Percentiles rank a stretch among this genome's conserved stretches.
phyloP scores from a whole-genome alignment of 805 yeast species.

The Lipomyces japonicus region DNA sequence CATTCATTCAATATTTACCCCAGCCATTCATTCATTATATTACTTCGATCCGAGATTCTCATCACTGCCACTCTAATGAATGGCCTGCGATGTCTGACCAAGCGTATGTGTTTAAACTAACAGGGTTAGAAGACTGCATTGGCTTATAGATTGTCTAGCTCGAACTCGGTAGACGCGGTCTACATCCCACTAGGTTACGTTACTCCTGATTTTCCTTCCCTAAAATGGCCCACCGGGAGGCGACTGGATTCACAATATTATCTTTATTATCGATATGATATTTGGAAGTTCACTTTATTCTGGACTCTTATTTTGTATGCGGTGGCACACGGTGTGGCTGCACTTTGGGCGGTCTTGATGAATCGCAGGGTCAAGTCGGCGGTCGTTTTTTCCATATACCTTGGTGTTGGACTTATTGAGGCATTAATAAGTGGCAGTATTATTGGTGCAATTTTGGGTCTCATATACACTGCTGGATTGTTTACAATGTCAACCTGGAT shows the following conservation, averaged over 20 bases:
- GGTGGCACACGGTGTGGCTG: constrained; percentile 62
- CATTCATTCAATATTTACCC: too few species aligned
- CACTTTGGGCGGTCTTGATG: constrained; percentile 54
- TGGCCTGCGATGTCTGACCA: too few species aligned
- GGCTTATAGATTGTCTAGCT: too few species aligned
- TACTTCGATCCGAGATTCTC: too few species aligned
- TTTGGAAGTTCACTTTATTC: constrained; percentile 75
- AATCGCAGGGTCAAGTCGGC: constrained; percentile 45
- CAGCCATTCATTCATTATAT: too few species aligned
- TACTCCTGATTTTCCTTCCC: constrained; percentile 75
- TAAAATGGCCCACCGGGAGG: constrained; percentile 61
- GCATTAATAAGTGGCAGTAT: constrained; percentile 73
- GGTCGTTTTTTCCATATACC: constrained; percentile 47
- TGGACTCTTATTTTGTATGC: constrained; percentile 75
- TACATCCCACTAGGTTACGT: constrained; percentile 74
- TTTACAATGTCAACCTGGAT: constrained; percentile 94
- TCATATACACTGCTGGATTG: constrained; percentile 41
- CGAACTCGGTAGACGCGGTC: too few species aligned
- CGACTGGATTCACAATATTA: constrained; percentile 37
- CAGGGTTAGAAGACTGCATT: too few species aligned
- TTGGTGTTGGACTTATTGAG: constrained; percentile 54
- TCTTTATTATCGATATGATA: constrained; percentile 65
- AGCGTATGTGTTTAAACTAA: too few species aligned
- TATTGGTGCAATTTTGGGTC: constrained; percentile 57
- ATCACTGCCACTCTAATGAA: too few species aligned